Conservation (phyloP, 106 monocot genomes). For the Dendrobium catenatum region DNA sequence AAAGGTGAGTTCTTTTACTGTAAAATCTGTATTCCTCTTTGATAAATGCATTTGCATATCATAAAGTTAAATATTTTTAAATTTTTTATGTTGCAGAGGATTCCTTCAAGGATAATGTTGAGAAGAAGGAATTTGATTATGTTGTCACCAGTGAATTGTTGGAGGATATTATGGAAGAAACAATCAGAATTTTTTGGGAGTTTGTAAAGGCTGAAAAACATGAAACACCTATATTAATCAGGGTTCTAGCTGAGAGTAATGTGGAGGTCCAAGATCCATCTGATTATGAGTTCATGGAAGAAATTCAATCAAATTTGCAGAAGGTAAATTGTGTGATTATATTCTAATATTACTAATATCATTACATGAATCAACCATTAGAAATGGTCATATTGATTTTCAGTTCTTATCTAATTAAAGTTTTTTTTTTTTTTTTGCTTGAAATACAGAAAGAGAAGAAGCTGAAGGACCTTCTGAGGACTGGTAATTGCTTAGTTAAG, state of each 20-base stretch:
- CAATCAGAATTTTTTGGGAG: conserved; percentile 64
- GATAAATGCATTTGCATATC: not conserved
- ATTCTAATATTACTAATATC: not conserved
- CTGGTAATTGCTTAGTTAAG: conserved; percentile 77
- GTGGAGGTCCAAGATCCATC: conserved; percentile 58
- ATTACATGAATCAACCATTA: not conserved
- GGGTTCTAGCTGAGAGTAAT: conserved; percentile 33
- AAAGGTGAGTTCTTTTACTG: conserved; percentile 31
- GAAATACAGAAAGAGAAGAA: conserved; percentile 63
- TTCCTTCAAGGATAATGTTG: conserved; percentile 43
- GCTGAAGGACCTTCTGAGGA: conserved; percentile 54
- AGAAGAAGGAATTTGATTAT: conserved; percentile 19
- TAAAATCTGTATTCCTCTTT: not conserved
- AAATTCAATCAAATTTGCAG: conserved; percentile 36
- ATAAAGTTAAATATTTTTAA: not conserved
- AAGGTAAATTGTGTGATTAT: conserved; percentile 32
- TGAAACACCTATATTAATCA: conserved; percentile 43
- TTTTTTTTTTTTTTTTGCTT: not conserved
- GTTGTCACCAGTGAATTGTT: conserved; percentile 39
- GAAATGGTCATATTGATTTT: not conserved
- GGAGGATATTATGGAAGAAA: conserved; percentile 57
- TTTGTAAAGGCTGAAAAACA: conserved; percentile 73
- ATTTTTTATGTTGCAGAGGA: conserved; percentile 42
- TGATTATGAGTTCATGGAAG: conserved; percentile 38
- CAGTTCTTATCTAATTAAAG: not conserved